Evolutionary conservation across 768 basidiomycete species (phyloP), one percentile per base, ranked within the genome.

Genomic region (Boletus sensibilis): DNA sequence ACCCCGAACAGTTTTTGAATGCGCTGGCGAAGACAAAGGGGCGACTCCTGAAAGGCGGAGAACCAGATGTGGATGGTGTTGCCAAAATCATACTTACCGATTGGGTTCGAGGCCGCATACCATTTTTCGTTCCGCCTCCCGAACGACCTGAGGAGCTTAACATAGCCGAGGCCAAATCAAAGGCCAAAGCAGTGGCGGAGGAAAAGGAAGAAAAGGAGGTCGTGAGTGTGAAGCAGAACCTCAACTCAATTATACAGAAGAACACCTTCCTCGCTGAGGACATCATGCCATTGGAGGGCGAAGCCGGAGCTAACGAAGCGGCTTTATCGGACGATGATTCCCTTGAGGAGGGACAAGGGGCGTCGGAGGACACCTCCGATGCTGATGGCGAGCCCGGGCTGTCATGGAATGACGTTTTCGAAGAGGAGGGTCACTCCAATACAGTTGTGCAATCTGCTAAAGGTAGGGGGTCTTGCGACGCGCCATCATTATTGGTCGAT

Each of bases 21-120:
- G 79, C 82, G 62, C 80, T 99, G 33, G 97, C 95, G 13, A 80
- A 90, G 60, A 91, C 90, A 84, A 92, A 90, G 68, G 96, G 96
- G 1, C 87, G 95, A 50, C 76, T 98, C 54, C 78, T 96, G 58
- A 94, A 93, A 67, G 92, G 94, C 47, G 97, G 97, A 57, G 96
- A 98, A 71, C 92, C 96, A 3, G 94, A 97, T 72, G 69, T 88
- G 43, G 92, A 98, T 66, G 83, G 90, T 4, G 94, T 95, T 29
- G 90, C 96, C 31, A 98, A 95, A 77, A 95, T 99, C 70, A 77
- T 98, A 45, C 74, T 99, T 66, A 92, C 87, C 70, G 97, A 98
- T 71, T 98, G 96, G 96, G 94, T 98, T 56, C 79, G 97, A 44
- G 97, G 96, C 9, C 88, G 93, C 64, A 96, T 99, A 67, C 97